These are phyloP conservation scores for Naganishia vishniacii DNA, from an alignment of 768 basidiomycete genomes.

Conservation along the genomic window DNA sequence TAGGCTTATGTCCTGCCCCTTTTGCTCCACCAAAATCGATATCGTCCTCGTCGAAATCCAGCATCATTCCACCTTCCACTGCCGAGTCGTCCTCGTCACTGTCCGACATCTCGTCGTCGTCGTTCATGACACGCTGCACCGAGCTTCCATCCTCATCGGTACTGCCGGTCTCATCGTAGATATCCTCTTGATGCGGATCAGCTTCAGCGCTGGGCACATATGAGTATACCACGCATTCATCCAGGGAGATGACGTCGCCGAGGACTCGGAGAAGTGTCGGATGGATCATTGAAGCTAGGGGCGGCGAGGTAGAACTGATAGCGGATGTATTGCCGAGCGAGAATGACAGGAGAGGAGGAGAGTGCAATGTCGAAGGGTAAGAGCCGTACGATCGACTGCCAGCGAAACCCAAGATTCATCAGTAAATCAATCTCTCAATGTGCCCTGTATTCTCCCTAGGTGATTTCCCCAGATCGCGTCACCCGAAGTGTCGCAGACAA, in stretches of 20 bases:
- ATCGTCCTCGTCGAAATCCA: slow-evolving; percentile 30
- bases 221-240: slow-evolving; percentile 91
- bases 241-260: slow-evolving; percentile 80
- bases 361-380: slow-evolving; percentile 25
- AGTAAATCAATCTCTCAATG: slow-evolving; percentile 2
- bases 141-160: slow-evolving; percentile 37
- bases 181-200: slow-evolving; percentile 72
- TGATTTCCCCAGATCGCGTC: background rate
- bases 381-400: slow-evolving; percentile 30
- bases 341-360: slow-evolving; percentile 17
- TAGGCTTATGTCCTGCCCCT: slow-evolving; percentile 28
- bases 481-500: slow-evolving; percentile 7
- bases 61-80: slow-evolving; percentile 18
- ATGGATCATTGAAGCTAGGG: slow-evolving; percentile 56
- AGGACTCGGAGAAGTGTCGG: slow-evolving; percentile 80
- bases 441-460: background rate
- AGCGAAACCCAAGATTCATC: background rate
- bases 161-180: slow-evolving; percentile 47
- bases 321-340: slow-evolving; percentile 20
- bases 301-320: slow-evolving; percentile 20
- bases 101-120: slow-evolving; percentile 66
- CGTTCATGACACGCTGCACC: slow-evolving; percentile 20
- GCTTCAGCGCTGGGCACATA: slow-evolving; percentile 88
- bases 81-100: slow-evolving; percentile 34
- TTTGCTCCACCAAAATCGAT: slow-evolving; percentile 28